Evolutionary conservation across 768 basidiomycete genomes (phyloP).

Genomic region (Serendipita sp.): DNA sequence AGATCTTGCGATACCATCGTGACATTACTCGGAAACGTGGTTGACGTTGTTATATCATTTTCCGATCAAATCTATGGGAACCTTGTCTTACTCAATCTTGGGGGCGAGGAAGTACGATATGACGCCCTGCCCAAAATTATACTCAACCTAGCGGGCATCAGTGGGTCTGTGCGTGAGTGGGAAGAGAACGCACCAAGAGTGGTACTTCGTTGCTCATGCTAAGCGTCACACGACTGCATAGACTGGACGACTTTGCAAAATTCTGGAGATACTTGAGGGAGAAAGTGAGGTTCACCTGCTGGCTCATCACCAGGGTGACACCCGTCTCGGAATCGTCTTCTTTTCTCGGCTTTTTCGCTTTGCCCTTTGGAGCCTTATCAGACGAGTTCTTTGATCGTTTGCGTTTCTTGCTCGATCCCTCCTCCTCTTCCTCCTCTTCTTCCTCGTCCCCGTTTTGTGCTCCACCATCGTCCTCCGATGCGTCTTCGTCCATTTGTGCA

Average conservation of each 20-base stretch:
- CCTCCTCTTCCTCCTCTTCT: conserved; percentile 38
- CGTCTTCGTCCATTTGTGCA: conserved; percentile 13
- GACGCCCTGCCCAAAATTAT: conserved; percentile 74
- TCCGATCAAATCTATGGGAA: too few relatives aligned
- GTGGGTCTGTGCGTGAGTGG: neutral
- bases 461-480: conserved; percentile 24
- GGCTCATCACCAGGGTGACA: conserved; percentile 77
- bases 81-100: conserved; percentile 69
- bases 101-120: conserved; percentile 95
- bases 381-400: conserved; percentile 47
- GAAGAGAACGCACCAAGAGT: conserved; percentile 42
- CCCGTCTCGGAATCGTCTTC: conserved; percentile 33
- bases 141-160: conserved; percentile 47
- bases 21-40: too few relatives aligned
- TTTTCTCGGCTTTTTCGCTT: conserved; percentile 47
- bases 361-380: conserved; percentile 26
- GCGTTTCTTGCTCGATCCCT: conserved; percentile 31
- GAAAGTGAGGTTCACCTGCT: conserved; percentile 84
- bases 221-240: conserved; percentile 59
- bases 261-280: conserved; percentile 94
- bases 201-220: conserved; percentile 91
- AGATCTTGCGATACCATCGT: too few relatives aligned
- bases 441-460: conserved; percentile 36
- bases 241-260: conserved; percentile 76
- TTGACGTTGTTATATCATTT: too few relatives aligned